Evolutionary conservation across 2,329 filamentous ascomycete species (phyloP), one percentile per base, ranked within the genome.

Genomic region (Cercospora berteroae): DNA sequence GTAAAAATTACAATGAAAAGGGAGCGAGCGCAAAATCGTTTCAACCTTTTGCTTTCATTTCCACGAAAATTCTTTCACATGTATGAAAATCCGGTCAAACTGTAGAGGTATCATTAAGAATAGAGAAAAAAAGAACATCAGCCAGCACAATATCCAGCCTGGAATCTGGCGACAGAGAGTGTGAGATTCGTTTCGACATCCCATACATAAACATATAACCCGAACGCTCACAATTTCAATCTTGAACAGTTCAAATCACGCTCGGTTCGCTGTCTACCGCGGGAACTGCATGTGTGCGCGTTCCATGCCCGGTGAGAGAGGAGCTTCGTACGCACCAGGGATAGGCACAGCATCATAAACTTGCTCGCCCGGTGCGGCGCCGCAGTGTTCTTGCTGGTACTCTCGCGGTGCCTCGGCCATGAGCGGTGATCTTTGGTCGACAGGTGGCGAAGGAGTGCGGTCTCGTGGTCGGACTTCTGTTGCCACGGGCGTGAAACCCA

Each of bases 341-440:
- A 97, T 97, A 0, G 94, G 92, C 33, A 97, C 94, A 23, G 90
- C 83, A 12, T 89, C 94, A 79, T 97, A 97, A 59, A 89, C 88
- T 74, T 90, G 88, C 84, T 97, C 94, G 58, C 93, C 91, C 0
- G 91, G 89, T 9, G 91, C 90, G 12, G 88, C 86, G 10, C 85
- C 86, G 18, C 89, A 88, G 72, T 92, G 91, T 60, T 89, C 84
- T 72, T 89, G 85, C 67, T 84, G 75, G 63, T 82, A 83, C 73
- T 85, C 83, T 60, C 79, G 75, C 12, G 79, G 77, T 5, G 76
- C 77, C 48, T 73, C 72, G 16, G 72, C 60, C 71, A 76, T 79
- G 69, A 71, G 83, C 72, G 65, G 79, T 75, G 70, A 80, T 72
- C 67, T 79, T 75, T 73, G 83, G 77, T 76, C 73, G 39, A 74